Evolutionary conservation across 345 rosid genomes (phyloP), one percentile per base, ranked within the genome.

Genomic region (Acer yangbiense): DNA sequence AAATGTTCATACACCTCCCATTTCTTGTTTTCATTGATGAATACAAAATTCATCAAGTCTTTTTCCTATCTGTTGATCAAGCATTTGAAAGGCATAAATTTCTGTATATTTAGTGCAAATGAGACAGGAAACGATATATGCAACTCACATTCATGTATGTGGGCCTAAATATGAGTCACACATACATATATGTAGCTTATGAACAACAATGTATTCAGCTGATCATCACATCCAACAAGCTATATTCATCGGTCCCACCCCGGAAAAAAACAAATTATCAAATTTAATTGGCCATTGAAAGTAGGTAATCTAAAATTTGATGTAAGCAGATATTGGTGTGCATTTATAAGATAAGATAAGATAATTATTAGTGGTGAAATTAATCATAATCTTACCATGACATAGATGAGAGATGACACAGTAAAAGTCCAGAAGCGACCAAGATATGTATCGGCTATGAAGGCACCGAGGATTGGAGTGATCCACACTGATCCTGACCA

Each of bases 391-490:
- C 39, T 35, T 88, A 93, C 98, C 91, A 83, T 57, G 85, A 88
- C 93, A 61, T 95, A 95, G 69, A 93, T 85, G 64, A 95, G 89
- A 61, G 98, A 95, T 16, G 95, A 89, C 48, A 88, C 77, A n/a
- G 97, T 95, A 87, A 93, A 93, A 39, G 98, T 95, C 98, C 98
- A 95, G 73, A 85, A 95, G 2, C 98, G 95, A 48, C 98, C 98
- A 65, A 95, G n/a, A 79, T 90, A 89, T 25, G 97, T 81, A 78
- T 95, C 98, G 13, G 98, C 98, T 14, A 95, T 84, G 83, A 90
- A 93, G 60, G 98, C 98, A 25, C 98, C 98, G 23, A 88, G 83
- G 48, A 95, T 86, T 13, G 98, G 98, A 5, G 98, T 95, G 48
- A 95, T 88, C 98, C 98, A 95, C 18, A 95, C 98, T 0, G 92